phyloP scores from a whole-genome alignment of 768 basidiomycete genomes.

The Lactarius hatsudake region DNA sequence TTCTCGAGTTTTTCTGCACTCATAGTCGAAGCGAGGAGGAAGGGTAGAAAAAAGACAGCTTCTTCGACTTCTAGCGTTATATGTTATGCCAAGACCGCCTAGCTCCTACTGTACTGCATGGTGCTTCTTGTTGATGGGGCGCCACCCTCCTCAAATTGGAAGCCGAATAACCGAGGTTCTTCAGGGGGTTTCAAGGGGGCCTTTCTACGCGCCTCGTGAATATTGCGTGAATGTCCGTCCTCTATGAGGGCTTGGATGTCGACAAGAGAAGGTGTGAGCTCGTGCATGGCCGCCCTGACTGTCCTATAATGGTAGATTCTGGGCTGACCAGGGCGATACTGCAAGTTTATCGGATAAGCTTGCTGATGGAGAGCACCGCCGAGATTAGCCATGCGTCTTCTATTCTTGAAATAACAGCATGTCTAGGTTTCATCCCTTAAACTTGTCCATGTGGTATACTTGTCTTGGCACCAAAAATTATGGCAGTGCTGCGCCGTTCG shows the following conservation, averaged over 20 bases:
- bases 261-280: not conserved
- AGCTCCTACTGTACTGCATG: not conserved
- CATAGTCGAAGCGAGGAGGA: not conserved
- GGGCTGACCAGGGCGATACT: no score
- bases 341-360: not conserved
- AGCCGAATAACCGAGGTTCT: not conserved
- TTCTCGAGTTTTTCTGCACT: slow-evolving; percentile 4
- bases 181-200: no score
- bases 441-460: not conserved
- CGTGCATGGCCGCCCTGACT: no score
- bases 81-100: not conserved
- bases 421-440: not conserved
- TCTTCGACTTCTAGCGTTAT: not conserved
- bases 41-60: not conserved
- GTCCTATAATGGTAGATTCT: no score
- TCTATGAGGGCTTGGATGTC: not conserved
- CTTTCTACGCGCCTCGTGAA: no score
- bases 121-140: not conserved
- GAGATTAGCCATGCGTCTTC: not conserved
- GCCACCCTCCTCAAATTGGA: not conserved
- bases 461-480: not conserved
- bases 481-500: no score
- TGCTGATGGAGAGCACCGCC: not conserved
- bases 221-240: no score
- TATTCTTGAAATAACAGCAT: no score